Base-by-base conservation (phyloP, 768 basidiomycete genomes). In the Leccinum subtestaceum region DNA sequence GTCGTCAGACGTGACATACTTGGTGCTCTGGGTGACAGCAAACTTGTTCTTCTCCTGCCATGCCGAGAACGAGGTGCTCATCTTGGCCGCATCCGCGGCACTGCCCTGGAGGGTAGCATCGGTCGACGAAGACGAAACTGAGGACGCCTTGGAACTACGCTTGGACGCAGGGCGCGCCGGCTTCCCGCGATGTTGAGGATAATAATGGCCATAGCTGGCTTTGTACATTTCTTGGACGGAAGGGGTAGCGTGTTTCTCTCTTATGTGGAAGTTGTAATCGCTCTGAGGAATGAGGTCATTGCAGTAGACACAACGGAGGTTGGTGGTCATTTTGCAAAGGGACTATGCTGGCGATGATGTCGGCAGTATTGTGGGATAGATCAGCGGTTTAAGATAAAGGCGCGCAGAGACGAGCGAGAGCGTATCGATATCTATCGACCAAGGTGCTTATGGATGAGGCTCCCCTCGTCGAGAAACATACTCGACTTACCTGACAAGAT, bases 1-100 rank as follows among this genome's bases (percentile, higher is more conserved):
- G 1, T 71, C 67, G n/a, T 69, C 71, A 13, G 56, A 32, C 9
- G 65, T 67, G 58, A 71, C 43, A n/a, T 34, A 60, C n/a, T 19
- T 55, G 2, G 61, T 7, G 43, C 59, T 52, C 29, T 61, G 43
- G 32, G 60, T 53, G 31, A 60, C 9, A 10, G 23, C 40, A 15
- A 60, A 62, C n/a, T 46, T 56, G 21, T 56, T 57, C 34, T 45
- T 40, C 12, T 56, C 52, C n/a, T 61, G 54, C 71, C 69, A 72
- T 5, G 56, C 62, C 3, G 65, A 59, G 21, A 72, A 71, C 10
- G 52, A 57, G 2, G 57, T 60, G 45, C 58, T 70, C 58, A 55
- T 53, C 5, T 55, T 52, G 27, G 11, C 48, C 1, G 54, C 19
- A 13, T 34, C 9, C 5, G 49, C 2, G 29, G 34, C 46, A 29